Evolutionary conservation across 2,329 filamentous ascomycete species (phyloP), one percentile per base, ranked within the genome.

Genomic region (Fusarium virguliforme): DNA sequence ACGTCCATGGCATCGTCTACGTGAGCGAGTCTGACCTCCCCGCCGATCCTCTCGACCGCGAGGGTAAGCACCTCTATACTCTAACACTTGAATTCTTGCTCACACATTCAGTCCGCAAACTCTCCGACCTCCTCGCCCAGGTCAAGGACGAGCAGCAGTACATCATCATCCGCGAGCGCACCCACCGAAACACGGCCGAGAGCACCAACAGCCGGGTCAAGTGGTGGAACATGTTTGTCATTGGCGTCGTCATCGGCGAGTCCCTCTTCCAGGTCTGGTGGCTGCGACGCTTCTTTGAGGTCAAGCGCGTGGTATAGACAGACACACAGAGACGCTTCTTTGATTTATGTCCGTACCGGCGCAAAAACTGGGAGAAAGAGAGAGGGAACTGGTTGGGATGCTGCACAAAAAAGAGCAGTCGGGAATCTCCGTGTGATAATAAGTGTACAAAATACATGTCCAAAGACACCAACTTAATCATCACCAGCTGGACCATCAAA

Each of bases 201-300:
- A 98, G 95, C 88, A 99, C 96, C 78, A 99, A 99, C 83, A 89
- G 90, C 75, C 89, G 96, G 74, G 96, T 99, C 81, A 99, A 99
- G 87, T 99, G 96, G 96, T 99, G 96, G 96, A 98, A 96, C 83
- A 89, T 98, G 76, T 98, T 98, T 83, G 95, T 99, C 83, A 90
- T 99, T 72, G 88, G 90, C 62, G 91, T 98, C 56, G 89, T 99
- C 70, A 87, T 97, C 73, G 94, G 92, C 77, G 94, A 98, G 86
- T 96, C 94, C 67, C 86, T 98, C 74, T 99, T 99, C 87, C 96
- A 99, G 86, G 95, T 99, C 73, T 99, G 96, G 95, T 99, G 96
- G 95, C 84, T 99, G 81, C 96, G 97, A 85, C 90, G 96, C 79
- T 99, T 99, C 88, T 98, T 98, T 80, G 95, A 98, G 90, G 90